Base-by-base conservation (phyloP, 108 stramenopile genomes). In the Seminavis robusta region DNA sequence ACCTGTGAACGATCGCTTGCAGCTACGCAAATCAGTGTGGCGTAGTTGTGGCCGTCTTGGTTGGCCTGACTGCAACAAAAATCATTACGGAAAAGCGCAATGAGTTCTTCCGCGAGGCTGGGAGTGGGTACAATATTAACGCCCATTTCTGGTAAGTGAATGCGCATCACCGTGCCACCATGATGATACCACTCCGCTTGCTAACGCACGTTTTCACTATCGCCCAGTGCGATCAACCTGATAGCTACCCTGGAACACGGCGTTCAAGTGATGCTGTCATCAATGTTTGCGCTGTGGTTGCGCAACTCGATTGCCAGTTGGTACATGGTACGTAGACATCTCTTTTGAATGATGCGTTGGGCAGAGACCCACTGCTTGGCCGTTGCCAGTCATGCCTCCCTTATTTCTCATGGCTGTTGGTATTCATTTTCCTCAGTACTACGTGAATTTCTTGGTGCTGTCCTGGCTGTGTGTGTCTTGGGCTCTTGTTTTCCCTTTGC, bases 81-180 rank as follows among this genome's bases (percentile, higher is more conserved):
- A 44, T 32, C 16, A 39, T 74, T 30, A 79, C 69, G 8, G 33
- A 49, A 13, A 72, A 79, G 34, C 32, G 59, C 10, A n/a, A 66
- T 23, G 71, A 79, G 33, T 79, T 79, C 64, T 79, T 69, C 46
- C 63, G 77, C 17, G 77, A 79, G 36, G 32, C 64, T 42, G 70
- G n/a, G n/a, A 28, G 38, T 24, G 67, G 69, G 8, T 59, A 50
- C 27, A 51, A 67, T 38, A 25, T 59, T 7, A 70, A 59, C 24
- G 73, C 73, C 4, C 74, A 74, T 34, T 71, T 69, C 30, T 34
- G 70, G 19, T n/a, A n/a, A n/a, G n/a, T n/a, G n/a, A n/a, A n/a
- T n/a, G n/a, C n/a, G n/a, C n/a, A n/a, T n/a, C n/a, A n/a, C n/a
- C n/a, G n/a, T n/a, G n/a, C n/a, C n/a, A n/a, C n/a, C n/a, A n/a